Evolutionary conservation across 2,329 filamentous ascomycete genomes (phyloP).

Genomic region (Penicillium paneum): DNA sequence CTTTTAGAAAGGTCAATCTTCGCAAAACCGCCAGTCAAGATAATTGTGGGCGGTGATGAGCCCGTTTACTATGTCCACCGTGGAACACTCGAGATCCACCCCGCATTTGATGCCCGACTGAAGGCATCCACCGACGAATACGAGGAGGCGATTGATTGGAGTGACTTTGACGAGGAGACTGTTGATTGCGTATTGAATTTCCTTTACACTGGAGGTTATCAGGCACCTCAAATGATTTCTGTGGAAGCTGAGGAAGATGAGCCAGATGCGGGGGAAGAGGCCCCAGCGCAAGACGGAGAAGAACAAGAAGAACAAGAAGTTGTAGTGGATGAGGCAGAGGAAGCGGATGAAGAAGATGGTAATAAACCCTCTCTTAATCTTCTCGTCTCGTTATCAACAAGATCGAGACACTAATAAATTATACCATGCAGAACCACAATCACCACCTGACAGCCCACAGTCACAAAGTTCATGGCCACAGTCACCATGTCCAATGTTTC

Average conservation of each 20-base stretch:
- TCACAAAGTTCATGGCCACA: background rate
- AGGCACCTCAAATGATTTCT: background rate
- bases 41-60: background rate
- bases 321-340: background rate
- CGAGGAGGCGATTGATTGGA: conserved; percentile 1
- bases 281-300: background rate
- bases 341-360: background rate
- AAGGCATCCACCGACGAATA: background rate
- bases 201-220: background rate
- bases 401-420: background rate
- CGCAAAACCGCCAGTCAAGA: background rate
- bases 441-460: background rate
- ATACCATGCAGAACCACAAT: background rate
- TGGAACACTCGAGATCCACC: background rate
- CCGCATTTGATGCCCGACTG: background rate
- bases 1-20: background rate
- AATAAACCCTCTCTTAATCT: background rate
- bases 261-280: background rate
- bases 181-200: conserved; percentile 2
- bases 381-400: background rate
- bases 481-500: background rate
- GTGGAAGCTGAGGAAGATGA: background rate
- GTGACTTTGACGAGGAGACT: background rate
- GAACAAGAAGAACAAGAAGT: background rate
- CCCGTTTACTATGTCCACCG: background rate